A percentile compares a stretch with the other conserved stretches of the same genome.
Evolutionary conservation across 2,329 filamentous ascomycete species (phyloP).

Genomic region (Penicillium frequentans): DNA sequence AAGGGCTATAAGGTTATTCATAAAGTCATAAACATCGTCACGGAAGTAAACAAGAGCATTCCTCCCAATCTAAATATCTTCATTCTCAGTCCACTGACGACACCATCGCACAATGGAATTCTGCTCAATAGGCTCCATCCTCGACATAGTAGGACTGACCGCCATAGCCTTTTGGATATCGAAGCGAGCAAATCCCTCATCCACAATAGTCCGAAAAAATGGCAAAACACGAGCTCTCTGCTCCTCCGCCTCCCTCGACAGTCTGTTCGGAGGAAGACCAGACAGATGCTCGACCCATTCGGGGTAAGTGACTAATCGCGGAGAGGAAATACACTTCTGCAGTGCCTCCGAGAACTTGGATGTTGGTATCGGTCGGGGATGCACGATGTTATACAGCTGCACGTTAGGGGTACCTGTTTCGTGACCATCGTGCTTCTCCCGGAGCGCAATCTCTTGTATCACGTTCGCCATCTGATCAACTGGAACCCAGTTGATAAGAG

Average conservation of each 20-base stretch:
- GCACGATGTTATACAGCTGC: slow-evolving; percentile 10
- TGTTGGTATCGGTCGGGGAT: slow-evolving; percentile 7
- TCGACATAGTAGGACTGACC: slow-evolving; percentile 8
- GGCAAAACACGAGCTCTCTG: slow-evolving; percentile 10
- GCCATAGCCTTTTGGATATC: slow-evolving; percentile 1
- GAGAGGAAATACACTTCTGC: slow-evolving; percentile 8
- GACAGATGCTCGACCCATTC: slow-evolving; percentile 9
- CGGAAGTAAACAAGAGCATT: not conserved
- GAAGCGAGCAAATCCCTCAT: not conserved
- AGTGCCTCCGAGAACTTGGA: slow-evolving; percentile 5
- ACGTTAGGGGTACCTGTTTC: slow-evolving; percentile 5
- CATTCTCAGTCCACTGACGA: slow-evolving; percentile 3
- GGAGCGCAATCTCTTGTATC: slow-evolving; percentile 3
- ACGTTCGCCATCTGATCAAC: slow-evolving; percentile 9
- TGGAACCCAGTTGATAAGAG: slow-evolving; percentile 10
- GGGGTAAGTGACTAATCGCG: slow-evolving; percentile 2
- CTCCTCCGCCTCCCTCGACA: slow-evolving; percentile 11
- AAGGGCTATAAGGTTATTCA: not conserved
- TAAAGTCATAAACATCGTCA: not conserved
- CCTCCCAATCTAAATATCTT: not conserved
- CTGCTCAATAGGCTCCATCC: slow-evolving; percentile 5
- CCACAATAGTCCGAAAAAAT: slow-evolving; percentile 7
- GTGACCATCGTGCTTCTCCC: slow-evolving; percentile 1
- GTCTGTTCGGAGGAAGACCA: slow-evolving; percentile 4
- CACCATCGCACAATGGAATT: slow-evolving; percentile 7